Evolutionary conservation across 306 rosid genomes (phyloP), one percentile per base, ranked within the genome.

Genomic region (Pterocarpus santalinus): DNA sequence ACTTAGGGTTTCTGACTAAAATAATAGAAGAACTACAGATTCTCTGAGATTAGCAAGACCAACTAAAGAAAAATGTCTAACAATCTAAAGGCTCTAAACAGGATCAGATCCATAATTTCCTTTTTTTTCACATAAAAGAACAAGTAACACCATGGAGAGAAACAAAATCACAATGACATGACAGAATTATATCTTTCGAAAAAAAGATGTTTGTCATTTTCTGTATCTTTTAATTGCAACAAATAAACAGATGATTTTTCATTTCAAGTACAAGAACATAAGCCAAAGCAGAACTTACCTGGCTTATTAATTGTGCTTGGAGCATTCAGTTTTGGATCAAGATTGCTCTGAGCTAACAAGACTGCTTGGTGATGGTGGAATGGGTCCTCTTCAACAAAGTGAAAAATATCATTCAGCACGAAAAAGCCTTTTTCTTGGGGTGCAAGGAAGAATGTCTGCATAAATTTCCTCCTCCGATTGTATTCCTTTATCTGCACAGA

Each of bases 361-460:
- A 93, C 93, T 9, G 97, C 87, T 41, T 89, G 97, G 76, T 90
- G 97, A 53, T 84, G 97, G 83, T 75, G 93, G 78, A 93, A 47
- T 46, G 83, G 90, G 58, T 93, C 98, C 61, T 93, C 98, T 67
- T 95, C 97, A 63, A 93, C 82, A 63, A 88, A 91, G 80, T 95
- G 97, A 87, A 93, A 95, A 75, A 95, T 91, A 79, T 95, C 99
- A 79, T 85, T 95, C 39, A 95, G 91, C 73, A 95, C 92, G 81
- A 95, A 93, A 85, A 83, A 93, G 3, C 99, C 99, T 78, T 91
- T 95, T 71, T 95, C 98, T 72, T 95, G 99, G 33, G 99, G 99
- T 60, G 97, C 99, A 79, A 95, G 99, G 85, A 95, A 95, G 84
- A 95, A 95, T 10, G 97, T 90, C 82, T 95, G 97, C 84, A 88